Evolutionary conservation across 768 basidiomycete species (phyloP).

Genomic region (Suillus sp.): DNA sequence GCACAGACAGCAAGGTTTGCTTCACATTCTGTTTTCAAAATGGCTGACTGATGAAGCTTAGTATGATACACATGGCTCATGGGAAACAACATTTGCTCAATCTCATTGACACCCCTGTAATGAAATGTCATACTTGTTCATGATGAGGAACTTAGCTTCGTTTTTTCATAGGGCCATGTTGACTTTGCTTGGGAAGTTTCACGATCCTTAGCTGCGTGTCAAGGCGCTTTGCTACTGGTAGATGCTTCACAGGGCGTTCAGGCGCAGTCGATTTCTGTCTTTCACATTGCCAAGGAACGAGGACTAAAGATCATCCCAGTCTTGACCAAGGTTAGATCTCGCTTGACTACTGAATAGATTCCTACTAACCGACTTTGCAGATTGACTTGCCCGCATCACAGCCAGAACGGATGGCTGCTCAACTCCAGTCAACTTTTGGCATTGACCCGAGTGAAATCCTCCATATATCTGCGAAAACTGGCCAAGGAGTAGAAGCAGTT

Average conservation of each 20-base stretch:
- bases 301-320: constrained; percentile 87
- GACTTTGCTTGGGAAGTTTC: constrained; percentile 99
- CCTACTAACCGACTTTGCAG: constrained; percentile 41
- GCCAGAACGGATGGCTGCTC: constrained; percentile 75
- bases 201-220: constrained; percentile 87
- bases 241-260: constrained; percentile 99
- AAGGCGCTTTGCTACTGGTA: constrained; percentile 85
- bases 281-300: constrained; percentile 81
- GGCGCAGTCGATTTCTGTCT: constrained; percentile 95
- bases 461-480: constrained; percentile 90
- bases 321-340: constrained; percentile 75
- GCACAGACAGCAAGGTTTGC: constrained; percentile 88
- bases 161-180: constrained; percentile 74
- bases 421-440: constrained; percentile 83
- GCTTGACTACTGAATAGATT: constrained; percentile 3
- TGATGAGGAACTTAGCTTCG: background rate
- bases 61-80: constrained; percentile 74
- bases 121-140: constrained; percentile 18
- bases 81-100: constrained; percentile 77
- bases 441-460: constrained; percentile 75
- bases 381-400: constrained; percentile 92
- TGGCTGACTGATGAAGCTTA: constrained; percentile 30
- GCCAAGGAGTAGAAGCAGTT: constrained; percentile 76
- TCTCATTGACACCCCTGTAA: constrained; percentile 92
- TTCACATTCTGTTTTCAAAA: background rate